Evolutionary conservation across 345 rosid genomes (phyloP).

Genomic region (Punica granatum): DNA sequence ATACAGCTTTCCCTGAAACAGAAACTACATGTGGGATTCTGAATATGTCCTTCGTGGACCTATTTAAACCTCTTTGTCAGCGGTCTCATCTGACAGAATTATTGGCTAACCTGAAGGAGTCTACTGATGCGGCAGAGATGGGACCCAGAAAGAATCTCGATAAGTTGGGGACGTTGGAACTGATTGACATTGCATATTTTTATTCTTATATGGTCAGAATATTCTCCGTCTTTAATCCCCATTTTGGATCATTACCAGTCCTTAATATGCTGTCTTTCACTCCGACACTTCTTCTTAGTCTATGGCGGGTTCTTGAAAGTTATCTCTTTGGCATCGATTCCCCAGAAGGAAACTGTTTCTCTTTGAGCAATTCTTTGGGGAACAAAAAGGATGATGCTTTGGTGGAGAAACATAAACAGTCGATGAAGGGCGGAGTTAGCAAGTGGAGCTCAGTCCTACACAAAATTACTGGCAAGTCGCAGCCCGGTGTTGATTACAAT

Average conservation of each 20-base stretch:
- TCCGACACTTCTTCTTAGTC: slow-evolving; percentile 60
- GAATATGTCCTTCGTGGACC: slow-evolving; percentile 48
- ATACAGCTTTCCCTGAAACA: slow-evolving; percentile 17
- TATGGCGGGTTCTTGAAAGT: slow-evolving; percentile 64
- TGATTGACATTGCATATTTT: slow-evolving; percentile 63
- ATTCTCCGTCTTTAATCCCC: slow-evolving; percentile 52
- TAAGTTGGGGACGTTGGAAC: slow-evolving; percentile 32
- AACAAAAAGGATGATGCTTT: slow-evolving; percentile 28
- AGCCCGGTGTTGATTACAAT: slow-evolving; percentile 23
- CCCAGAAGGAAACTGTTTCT: slow-evolving; percentile 13
- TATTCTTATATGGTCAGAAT: slow-evolving; percentile 82
- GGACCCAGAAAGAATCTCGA: slow-evolving; percentile 20
- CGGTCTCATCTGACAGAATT: slow-evolving; percentile 88
- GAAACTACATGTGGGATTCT: slow-evolving; percentile 21
- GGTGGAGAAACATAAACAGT: slow-evolving; percentile 41
- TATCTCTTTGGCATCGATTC: slow-evolving; percentile 30
- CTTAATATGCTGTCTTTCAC: slow-evolving; percentile 89
- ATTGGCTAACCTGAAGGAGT: slow-evolving; percentile 38
- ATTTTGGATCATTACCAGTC: slow-evolving; percentile 61
- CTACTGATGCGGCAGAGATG: slow-evolving; percentile 21
- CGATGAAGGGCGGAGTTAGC: slow-evolving; percentile 48
- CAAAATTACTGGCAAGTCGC: slow-evolving; percentile 72
- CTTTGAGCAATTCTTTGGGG: slow-evolving; percentile 24
- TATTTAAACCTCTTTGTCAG: slow-evolving; percentile 68
- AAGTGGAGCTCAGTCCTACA: slow-evolving; percentile 68